Base-by-base conservation (phyloP, 768 basidiomycete species). In the Collybiopsis confluens region DNA sequence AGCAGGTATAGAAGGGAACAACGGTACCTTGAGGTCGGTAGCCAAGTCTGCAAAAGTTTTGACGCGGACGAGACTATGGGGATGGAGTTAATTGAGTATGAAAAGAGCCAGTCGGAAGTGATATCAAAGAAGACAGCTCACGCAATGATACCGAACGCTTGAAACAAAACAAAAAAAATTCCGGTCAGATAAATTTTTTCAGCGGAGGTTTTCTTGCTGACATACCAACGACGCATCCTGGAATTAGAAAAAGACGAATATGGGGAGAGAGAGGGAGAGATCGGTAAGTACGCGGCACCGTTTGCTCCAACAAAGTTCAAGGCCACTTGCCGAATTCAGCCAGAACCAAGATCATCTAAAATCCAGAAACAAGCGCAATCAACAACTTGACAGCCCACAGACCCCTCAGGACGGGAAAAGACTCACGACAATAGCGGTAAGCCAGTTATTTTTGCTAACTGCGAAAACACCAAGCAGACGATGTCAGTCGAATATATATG, bases 371-470 rank as follows among this genome's bases (percentile, higher is more conserved):
- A 28, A 37, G 40, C 6, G 65, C 69, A 0, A 67, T 62, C 16
- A 75, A 57, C 10, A 67, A 51, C 27, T 10, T 11, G 2, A 26
- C n/a, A n/a, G n/a, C n/a, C n/a, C n/a, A n/a, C n/a, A n/a, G n/a
- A n/a, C n/a, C n/a, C n/a, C n/a, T n/a, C n/a, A n/a, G n/a, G n/a
- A 9, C 23, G 13, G 33, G 45, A 18, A 11, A 33, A 23, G 1
- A 41, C 54, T 3, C 61, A 67, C 61, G 13, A 62, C 64, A 10
- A 59, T 56, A 1, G 47, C 23, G 16, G 44, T 48, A n/a, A 64
- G 56, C 26, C 55, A 50, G 20, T 63, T 5, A 52, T 70, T 75
- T 21, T 64, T 68, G 54, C 72, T 79, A 55, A 73, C 75, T 78
- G 36, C 3, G 37, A 40, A n/a, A 40, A 16, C 5, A 44, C 45